Base-by-base conservation (phyloP, 306 rosid species). In the Prunus mira region DNA sequence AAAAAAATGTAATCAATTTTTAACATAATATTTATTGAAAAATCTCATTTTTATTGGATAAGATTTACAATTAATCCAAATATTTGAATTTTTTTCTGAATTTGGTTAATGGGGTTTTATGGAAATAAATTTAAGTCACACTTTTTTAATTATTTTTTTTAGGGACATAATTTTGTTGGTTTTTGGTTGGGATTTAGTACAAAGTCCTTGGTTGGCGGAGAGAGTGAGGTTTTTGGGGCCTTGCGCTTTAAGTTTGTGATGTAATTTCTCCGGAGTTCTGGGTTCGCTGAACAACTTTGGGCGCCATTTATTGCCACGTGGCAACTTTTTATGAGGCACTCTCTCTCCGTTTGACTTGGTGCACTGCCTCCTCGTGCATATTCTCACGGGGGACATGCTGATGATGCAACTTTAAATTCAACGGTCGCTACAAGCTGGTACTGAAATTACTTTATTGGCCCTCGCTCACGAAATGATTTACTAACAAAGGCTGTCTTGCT, bases 221-320 rank as follows among this genome's bases (percentile, higher is more conserved):
- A 57, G 12, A 60, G 1, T 19, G 15, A 49, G 67, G 12, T 25
- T 45, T 1, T 6, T 38, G 43, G 14, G 0, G 12, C 19, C 17
- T 54, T 27, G 5, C 25, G 0, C 15, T 0, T 2, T 13, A 4
- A 18, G 4, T 14, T 14, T 6, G 12, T 20, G 74, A 67, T 63
- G 65, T 60, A 38, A 19, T 27, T 12, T 13, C 58, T 68, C 79
- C 76, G 47, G 67, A 73, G 72, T 73, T 73, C 30, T 62, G 78
- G 82, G 76, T 61, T 58, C 9, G 73, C 73, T 78, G 34, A 82
- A 78, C 79, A 17, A 52, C 75, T 13, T 67, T 57, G 47, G 10
- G 15, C 9, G 32, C 49, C 6, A 41, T 22, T 38, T 24, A 32
- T 32, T 19, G 63, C 32, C 84, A 65, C 69, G 52, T 32, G 47